Base-by-base conservation (phyloP, 2,329 filamentous ascomycete species). In the Colletotrichum lentis region DNA sequence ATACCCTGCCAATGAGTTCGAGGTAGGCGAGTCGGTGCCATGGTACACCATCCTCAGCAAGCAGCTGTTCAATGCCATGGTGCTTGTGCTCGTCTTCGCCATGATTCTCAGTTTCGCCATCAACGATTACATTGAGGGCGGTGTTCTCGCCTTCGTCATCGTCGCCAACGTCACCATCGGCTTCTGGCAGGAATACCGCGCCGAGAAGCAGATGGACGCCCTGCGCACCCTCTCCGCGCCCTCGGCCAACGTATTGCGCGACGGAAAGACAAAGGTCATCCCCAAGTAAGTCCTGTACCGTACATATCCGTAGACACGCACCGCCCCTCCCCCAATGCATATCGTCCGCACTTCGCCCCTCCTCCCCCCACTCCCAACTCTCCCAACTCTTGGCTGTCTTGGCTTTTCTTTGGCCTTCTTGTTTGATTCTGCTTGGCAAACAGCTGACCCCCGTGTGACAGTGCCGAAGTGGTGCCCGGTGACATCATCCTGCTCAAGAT, bases 51-150 rank as follows among this genome's bases (percentile, higher is more conserved):
- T 94, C 49, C 80, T 94, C 54, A 80, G 91, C 66, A 89, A 90
- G 73, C 91, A 94, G 76, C 78, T 93, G 24, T 86, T 89, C 75
- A 94, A 94, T 82, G 91, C 91, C 66, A 93, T 93, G 91, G 91
- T 91, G 64, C 78, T 93, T 73, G 90, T 93, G 56, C 85, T 95
- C 59, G 83, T 92, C 62, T 90, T 94, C 73, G 91, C 91, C 73
- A 93, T 94, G 89, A 89, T 87, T 53, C 83, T 90, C 47, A 88
- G 86, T 69, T 91, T 90, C 76, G 88, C 84, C 70, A 89, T 91
- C 69, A 79, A 83, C 52, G 90, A 91, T 72, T 90, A 85, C 75
- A 88, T 91, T 72, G 89, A 91, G 80, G 89, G 87, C 61, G 87
- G 86, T 60, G 88, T 91, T 56, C 86, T 91, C 62, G 84, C 85